Conservation (phyloP, 257 asterid genomes). For the Solanum medicagineum region DNA sequence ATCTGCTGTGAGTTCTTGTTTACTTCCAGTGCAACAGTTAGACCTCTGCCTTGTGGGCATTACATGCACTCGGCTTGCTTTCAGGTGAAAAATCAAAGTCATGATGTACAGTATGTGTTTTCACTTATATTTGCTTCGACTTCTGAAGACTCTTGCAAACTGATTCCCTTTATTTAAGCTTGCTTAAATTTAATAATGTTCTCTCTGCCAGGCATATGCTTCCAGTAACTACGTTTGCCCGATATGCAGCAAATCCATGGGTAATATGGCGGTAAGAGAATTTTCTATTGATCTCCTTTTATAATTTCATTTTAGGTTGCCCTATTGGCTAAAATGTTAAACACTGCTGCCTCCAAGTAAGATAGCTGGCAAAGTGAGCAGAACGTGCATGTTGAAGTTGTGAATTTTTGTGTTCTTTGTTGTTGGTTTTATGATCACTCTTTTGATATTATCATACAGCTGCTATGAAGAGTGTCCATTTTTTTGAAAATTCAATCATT, state of each 20-base stretch:
- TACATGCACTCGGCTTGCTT: conserved; percentile 46
- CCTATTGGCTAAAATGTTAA: background rate
- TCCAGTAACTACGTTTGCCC: conserved; percentile 30
- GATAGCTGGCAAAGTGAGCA: background rate
- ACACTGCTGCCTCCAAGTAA: background rate
- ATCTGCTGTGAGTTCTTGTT: conserved; percentile 39
- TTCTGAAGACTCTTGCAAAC: background rate
- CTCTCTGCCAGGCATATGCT: conserved; percentile 26
- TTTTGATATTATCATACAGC: too few species aligned
- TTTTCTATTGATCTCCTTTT: background rate
- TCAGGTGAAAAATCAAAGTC: conserved; percentile 16
- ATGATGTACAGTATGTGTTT: background rate
- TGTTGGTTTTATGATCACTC: background rate
- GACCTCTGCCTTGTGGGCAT: conserved; percentile 39
- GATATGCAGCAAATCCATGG: conserved; percentile 44
- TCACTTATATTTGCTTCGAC: background rate
- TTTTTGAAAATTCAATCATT: background rate
- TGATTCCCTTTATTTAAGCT: background rate
- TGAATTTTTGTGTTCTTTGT: background rate
- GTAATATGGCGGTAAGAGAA: conserved; percentile 32
- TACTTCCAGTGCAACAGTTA: conserved; percentile 32
- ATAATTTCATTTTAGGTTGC: background rate
- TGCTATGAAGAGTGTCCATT: background rate
- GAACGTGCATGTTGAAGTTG: background rate
- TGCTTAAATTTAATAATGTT: background rate